phyloP scores from a whole-genome alignment of 2,329 filamentous ascomycete species.

The Bipolaris cookei region DNA sequence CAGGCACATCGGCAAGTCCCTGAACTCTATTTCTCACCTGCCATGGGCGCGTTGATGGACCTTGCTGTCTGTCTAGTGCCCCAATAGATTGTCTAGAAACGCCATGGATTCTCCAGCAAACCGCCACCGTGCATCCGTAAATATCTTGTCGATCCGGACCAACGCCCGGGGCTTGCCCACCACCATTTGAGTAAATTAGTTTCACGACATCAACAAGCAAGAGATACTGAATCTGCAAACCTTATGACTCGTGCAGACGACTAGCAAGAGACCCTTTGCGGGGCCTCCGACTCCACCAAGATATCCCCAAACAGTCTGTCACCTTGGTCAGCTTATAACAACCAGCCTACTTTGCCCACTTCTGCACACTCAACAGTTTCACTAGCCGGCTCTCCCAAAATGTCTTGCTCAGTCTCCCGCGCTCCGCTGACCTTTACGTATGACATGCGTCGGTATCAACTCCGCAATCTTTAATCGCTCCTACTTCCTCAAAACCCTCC shows the following conservation, averaged over 20 bases:
- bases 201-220: conserved; percentile 1
- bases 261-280: conserved; percentile 3
- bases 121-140: conserved; percentile 17
- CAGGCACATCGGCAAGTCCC: conserved; percentile 15
- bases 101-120: conserved; percentile 21
- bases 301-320: conserved; percentile 10
- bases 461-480: conserved; percentile 10
- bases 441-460: conserved; percentile 11
- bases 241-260: conserved; percentile 10
- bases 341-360: conserved; percentile 4
- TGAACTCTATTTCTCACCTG: conserved; percentile 23
- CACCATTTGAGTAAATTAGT: not conserved
- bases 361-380: conserved; percentile 23
- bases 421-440: conserved; percentile 10
- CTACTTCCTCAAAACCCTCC: conserved; percentile 2
- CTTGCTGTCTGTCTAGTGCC: conserved; percentile 24
- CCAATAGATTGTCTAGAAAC: conserved; percentile 23
- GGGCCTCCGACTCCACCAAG: conserved; percentile 1
- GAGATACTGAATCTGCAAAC: conserved; percentile 6
- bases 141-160: conserved; percentile 15
- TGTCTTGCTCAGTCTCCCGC: conserved; percentile 7
- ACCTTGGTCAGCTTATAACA: conserved; percentile 5
- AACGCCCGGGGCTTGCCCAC: not conserved
- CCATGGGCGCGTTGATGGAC: conserved; percentile 16
- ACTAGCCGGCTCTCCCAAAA: conserved; percentile 21